Conservation (phyloP, 106 monocot species). For the Vanilla planifolia region DNA sequence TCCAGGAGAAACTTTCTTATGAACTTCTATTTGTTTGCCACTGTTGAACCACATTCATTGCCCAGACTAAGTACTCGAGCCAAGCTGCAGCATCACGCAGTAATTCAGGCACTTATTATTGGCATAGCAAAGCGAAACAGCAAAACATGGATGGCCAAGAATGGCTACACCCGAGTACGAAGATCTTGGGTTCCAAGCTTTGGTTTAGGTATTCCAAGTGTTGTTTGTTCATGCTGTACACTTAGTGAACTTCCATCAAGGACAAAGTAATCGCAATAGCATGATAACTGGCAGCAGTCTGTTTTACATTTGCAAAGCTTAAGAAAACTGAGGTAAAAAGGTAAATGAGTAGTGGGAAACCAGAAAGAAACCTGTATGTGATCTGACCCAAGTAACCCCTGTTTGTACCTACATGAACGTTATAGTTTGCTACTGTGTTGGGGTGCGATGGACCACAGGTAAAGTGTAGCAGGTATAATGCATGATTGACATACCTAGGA, state of each 20-base stretch:
- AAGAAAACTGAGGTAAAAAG: background rate
- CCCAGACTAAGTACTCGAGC: slow-evolving; percentile 98
- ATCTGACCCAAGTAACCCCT: slow-evolving; percentile 83
- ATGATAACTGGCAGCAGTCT: slow-evolving; percentile 99
- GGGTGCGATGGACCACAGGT: slow-evolving; percentile 97
- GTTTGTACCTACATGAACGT: slow-evolving; percentile 95
- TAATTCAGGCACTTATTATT: too few relatives aligned
- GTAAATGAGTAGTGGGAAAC: too few relatives aligned
- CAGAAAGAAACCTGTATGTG: slow-evolving; percentile 83
- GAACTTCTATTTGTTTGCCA: too few relatives aligned
- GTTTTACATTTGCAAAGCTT: slow-evolving; percentile 14
- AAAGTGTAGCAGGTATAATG: slow-evolving; percentile 85
- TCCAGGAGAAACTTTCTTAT: too few relatives aligned
- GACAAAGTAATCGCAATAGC: slow-evolving; percentile 96
- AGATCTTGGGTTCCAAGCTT: slow-evolving; percentile 95
- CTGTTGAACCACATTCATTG: too few relatives aligned
- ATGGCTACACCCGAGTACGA: slow-evolving; percentile 87
- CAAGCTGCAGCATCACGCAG: slow-evolving; percentile 98
- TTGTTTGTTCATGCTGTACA: slow-evolving; percentile 96
- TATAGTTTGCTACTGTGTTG: slow-evolving; percentile 95
- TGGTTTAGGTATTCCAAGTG: slow-evolving; percentile 80
- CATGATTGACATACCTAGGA: slow-evolving; percentile 91
- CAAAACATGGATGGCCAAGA: background rate
- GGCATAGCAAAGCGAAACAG: too few relatives aligned
- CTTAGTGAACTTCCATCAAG: slow-evolving; percentile 95